phyloP scores from a whole-genome alignment of 768 basidiomycete genomes.

The Leccinum uliginosum region DNA sequence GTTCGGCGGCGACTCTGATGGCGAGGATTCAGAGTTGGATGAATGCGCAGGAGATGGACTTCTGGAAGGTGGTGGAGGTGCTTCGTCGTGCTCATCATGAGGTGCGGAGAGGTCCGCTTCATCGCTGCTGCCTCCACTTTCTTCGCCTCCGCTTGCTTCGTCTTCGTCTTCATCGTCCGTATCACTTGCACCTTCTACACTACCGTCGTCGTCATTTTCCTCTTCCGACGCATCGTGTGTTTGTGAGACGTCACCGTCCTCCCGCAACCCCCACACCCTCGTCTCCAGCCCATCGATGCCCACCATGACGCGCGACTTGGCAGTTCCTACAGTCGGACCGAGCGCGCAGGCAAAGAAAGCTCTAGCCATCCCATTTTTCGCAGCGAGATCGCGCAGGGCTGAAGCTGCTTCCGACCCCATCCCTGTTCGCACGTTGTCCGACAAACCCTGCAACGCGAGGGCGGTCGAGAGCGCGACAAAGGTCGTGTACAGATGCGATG shows the following conservation, averaged over 20 bases:
- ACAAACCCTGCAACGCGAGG: slow-evolving; percentile 37
- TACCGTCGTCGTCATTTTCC: not conserved
- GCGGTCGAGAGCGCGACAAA: slow-evolving; percentile 71
- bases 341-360: slow-evolving; percentile 61
- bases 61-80: slow-evolving; percentile 17
- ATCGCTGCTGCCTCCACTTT: slow-evolving; percentile 4
- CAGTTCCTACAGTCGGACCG: slow-evolving; percentile 59
- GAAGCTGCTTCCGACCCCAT: not conserved
- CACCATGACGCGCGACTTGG: slow-evolving; percentile 58
- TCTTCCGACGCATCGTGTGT: not conserved
- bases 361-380: slow-evolving; percentile 19
- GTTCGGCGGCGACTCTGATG: slow-evolving; percentile 18
- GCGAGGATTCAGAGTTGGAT: slow-evolving; percentile 21
- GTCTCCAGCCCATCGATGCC: slow-evolving; percentile 62
- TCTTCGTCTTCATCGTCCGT: slow-evolving; percentile 4
- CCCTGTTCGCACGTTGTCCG: not conserved
- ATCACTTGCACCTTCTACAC: not conserved
- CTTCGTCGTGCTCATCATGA: slow-evolving; percentile 5
- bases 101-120: slow-evolving; percentile 6
- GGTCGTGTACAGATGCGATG: slow-evolving; percentile 71
- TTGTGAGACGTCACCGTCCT: slow-evolving; percentile 30
- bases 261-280: slow-evolving; percentile 29
- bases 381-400: not conserved
- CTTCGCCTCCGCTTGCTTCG: slow-evolving; percentile 9
- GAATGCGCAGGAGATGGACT: slow-evolving; percentile 22